Evolutionary conservation across 1,284 basidiomycete genomes (phyloP).

Genomic region (Rhodotorula sp.): DNA sequence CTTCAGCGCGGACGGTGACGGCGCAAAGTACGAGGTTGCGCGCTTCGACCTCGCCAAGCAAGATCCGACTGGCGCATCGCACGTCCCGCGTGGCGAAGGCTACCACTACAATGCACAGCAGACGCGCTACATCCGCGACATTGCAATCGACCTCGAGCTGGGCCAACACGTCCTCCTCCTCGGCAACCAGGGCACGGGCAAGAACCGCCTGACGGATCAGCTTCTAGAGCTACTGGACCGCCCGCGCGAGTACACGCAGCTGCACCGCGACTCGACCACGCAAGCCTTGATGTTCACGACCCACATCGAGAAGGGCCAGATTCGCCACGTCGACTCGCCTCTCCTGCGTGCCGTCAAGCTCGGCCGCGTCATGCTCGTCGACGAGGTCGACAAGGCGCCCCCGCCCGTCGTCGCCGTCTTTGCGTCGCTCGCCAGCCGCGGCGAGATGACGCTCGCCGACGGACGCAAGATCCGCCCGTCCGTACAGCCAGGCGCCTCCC

Average conservation of each 20-base stretch:
- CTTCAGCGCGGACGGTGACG: slow-evolving; percentile 10
- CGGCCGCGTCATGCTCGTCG: slow-evolving; percentile 51
- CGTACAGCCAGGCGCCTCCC: not conserved
- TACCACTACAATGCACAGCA: slow-evolving; percentile 49
- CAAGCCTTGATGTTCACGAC: slow-evolving; percentile 30
- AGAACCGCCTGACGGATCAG: slow-evolving; percentile 52
- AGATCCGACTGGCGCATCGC: slow-evolving; percentile 48
- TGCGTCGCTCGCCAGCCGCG: slow-evolving; percentile 50
- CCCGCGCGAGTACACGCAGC: slow-evolving; percentile 52
- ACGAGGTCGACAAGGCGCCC: slow-evolving; percentile 52
- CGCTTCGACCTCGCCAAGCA: slow-evolving; percentile 44
- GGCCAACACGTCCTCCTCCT: slow-evolving; percentile 51
- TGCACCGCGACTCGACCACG: slow-evolving; percentile 40
- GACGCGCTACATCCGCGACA: slow-evolving; percentile 47
- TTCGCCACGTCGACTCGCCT: slow-evolving; percentile 49
- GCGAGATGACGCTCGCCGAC: slow-evolving; percentile 50
- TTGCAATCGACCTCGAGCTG: slow-evolving; percentile 50
- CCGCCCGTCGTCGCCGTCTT: slow-evolving; percentile 51
- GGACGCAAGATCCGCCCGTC: slow-evolving; percentile 41
- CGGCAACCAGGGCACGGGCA: slow-evolving; percentile 52
- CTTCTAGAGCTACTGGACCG: slow-evolving; percentile 49
- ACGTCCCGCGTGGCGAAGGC: slow-evolving; percentile 48
- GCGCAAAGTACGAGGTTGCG: slow-evolving; percentile 36
- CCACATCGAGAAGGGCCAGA: slow-evolving; percentile 47
- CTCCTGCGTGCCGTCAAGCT: slow-evolving; percentile 49